Evolutionary conservation across 306 rosid genomes (phyloP), one percentile per base, ranked within the genome.

Genomic region (Medicago lupulina): DNA sequence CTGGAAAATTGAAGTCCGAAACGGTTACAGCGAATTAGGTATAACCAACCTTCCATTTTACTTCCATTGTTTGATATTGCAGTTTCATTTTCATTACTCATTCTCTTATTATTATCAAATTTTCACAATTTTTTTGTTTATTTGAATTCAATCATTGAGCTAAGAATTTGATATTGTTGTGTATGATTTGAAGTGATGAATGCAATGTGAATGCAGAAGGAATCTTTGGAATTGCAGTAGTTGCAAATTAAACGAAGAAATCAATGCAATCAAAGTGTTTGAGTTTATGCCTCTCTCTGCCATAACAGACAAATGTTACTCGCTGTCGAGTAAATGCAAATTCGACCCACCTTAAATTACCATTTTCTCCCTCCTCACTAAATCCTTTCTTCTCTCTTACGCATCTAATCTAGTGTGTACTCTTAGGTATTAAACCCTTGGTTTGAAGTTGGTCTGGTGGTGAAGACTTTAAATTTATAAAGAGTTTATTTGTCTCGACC

Each of bases 1-100:
- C 89, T 85, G 0, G 94, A 91, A 84, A 87, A 87, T 77, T 89
- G 97, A 21, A 87, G 81, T 58, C 92, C 92, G 49, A 91, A 75
- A 66, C 94, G 89, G 72, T 91, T 86, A 17, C 89, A 91, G 28
- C 94, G 91, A 17, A 91, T 83, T 19, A 89, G 84, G 82, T 89
- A 86, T 62, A 91, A 72, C 97, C 97, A 91, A 1, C 97, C 97
- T 69, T 89, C 97, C 94, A 89, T 89, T 81, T 59, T 70, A 57
- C 11, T 66, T 12, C 2, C 68, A 46, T 74, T 73, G 18, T 21
- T 74, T 4, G 58, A 69, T 2, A 44, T 43, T 23, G 57, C 15
- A 25, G 59, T 34, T 11, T 1, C 36, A 53, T 10, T 21, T 9
- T 9, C 11, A 14, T 54, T 62, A 40, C 19, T 64, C 79, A 80